Evolutionary conservation across 1,284 basidiomycete species (phyloP).

Genomic region (Pseudozyma sp.): DNA sequence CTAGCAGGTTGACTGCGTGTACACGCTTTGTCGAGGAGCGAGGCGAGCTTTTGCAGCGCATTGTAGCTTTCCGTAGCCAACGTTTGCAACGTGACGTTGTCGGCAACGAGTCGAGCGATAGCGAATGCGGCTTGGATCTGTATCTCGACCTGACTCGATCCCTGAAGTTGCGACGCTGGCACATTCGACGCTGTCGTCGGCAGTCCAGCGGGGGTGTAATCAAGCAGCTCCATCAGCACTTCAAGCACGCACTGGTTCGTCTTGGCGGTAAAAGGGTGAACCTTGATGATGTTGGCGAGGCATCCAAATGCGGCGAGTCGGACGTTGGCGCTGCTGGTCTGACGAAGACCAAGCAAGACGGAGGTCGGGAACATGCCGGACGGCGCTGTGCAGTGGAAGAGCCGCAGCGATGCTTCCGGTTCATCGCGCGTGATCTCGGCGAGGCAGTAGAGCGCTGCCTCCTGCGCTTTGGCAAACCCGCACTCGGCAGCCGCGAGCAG

Average conservation of each 20-base stretch:
- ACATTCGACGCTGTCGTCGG: constrained; percentile 2
- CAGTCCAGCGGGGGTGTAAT: constrained; percentile 25
- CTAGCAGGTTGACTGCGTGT: constrained; percentile 20
- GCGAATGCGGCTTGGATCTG: constrained; percentile 61
- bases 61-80: constrained; percentile 51
- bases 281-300: constrained; percentile 60
- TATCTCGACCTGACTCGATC: constrained; percentile 39
- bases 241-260: constrained; percentile 59
- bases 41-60: constrained; percentile 41
- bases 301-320: constrained; percentile 62
- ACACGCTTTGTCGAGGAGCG: constrained; percentile 45
- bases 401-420: constrained; percentile 28
- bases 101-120: constrained; percentile 55
- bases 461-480: constrained; percentile 56
- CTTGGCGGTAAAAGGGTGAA: constrained; percentile 53
- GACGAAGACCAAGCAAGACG: constrained; percentile 53
- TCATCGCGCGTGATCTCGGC: constrained; percentile 52
- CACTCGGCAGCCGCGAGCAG: constrained; percentile 55
- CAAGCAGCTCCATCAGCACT: constrained; percentile 60
- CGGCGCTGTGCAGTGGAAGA: constrained; percentile 39
- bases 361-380: constrained; percentile 55
- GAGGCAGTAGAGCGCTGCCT: constrained; percentile 58
- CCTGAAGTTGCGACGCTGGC: constrained; percentile 20
- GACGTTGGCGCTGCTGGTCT: constrained; percentile 44
- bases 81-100: constrained; percentile 53